These are phyloP conservation scores for Castanospermum australe DNA, from an alignment of 306 rosid genomes.

Conservation along the genomic window DNA sequence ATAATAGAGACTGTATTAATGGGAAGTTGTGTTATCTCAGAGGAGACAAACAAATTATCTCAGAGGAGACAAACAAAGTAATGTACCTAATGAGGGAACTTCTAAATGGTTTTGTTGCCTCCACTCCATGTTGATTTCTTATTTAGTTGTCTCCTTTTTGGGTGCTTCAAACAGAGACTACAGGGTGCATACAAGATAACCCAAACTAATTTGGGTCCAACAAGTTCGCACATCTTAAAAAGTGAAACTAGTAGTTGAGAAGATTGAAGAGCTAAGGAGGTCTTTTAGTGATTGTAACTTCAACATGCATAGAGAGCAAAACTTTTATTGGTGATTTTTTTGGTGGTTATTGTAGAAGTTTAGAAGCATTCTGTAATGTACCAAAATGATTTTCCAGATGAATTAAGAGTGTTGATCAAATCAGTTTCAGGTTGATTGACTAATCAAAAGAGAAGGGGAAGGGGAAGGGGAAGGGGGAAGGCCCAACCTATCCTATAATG, in stretches of 20 bases:
- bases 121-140: not conserved
- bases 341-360: not conserved
- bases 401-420: not conserved
- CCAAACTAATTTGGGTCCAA: slow-evolving; percentile 7
- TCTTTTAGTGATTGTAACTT: slow-evolving; percentile 9
- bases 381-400: not conserved
- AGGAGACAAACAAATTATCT: slow-evolving; percentile 7
- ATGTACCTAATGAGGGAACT: not conserved
- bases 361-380: not conserved
- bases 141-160: not conserved
- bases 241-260: not conserved
- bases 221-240: not conserved
- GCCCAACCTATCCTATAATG: not conserved
- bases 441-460: not conserved
- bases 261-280: not conserved
- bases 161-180: slow-evolving; percentile 6
- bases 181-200: not conserved
- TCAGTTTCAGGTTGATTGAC: not conserved
- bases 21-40: slow-evolving; percentile 9
- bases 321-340: not conserved
- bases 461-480: not conserved
- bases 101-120: not conserved
- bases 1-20: slow-evolving; percentile 12
- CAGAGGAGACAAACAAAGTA: not conserved
- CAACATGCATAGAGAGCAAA: slow-evolving; percentile 17